Evolutionary conservation across 805 yeast species (phyloP).

Genomic region (Diddensiella transvaalensis): DNA sequence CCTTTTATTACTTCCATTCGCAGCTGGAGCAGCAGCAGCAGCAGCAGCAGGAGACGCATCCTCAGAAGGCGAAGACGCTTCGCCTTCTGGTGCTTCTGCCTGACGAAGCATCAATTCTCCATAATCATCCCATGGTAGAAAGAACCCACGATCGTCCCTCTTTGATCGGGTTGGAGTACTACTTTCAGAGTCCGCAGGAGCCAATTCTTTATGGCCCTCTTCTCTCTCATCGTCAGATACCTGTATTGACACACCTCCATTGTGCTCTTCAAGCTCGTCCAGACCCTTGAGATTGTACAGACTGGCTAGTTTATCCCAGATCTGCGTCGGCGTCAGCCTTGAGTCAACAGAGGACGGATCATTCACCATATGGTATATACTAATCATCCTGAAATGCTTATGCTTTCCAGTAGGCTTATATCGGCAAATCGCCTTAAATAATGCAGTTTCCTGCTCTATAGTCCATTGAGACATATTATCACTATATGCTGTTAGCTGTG

Average conservation of each 20-base stretch:
- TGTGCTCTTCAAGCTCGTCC: slow-evolving; percentile 45
- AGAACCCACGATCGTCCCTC: slow-evolving; percentile 30
- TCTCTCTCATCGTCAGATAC: slow-evolving; percentile 13
- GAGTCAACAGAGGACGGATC: slow-evolving; percentile 22
- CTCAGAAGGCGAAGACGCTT: slow-evolving; percentile 5
- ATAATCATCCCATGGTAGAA: slow-evolving; percentile 44
- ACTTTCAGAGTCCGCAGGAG: not conserved
- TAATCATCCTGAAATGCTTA: slow-evolving; percentile 37
- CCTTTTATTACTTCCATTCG: slow-evolving; percentile 12
- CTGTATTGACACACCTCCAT: slow-evolving; percentile 8
- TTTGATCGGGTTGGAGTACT: not conserved
- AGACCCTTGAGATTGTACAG: slow-evolving; percentile 56
- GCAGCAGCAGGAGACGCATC: slow-evolving; percentile 6
- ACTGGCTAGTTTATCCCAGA: slow-evolving; percentile 53
- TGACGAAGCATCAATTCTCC: slow-evolving; percentile 41
- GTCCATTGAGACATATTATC: slow-evolving; percentile 42
- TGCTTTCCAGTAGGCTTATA: slow-evolving; percentile 63
- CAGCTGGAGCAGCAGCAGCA: slow-evolving; percentile 11
- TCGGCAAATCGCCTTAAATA: slow-evolving; percentile 59
- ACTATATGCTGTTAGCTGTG: not conserved
- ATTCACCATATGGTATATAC: slow-evolving; percentile 30
- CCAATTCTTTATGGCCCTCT: slow-evolving; percentile 1
- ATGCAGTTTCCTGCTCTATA: slow-evolving; percentile 56
- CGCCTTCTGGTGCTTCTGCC: slow-evolving; percentile 31
- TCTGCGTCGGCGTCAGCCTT: slow-evolving; percentile 44